Conservation (phyloP, 2,329 filamentous ascomycete species). For the Ophiostoma tasmaniense region DNA sequence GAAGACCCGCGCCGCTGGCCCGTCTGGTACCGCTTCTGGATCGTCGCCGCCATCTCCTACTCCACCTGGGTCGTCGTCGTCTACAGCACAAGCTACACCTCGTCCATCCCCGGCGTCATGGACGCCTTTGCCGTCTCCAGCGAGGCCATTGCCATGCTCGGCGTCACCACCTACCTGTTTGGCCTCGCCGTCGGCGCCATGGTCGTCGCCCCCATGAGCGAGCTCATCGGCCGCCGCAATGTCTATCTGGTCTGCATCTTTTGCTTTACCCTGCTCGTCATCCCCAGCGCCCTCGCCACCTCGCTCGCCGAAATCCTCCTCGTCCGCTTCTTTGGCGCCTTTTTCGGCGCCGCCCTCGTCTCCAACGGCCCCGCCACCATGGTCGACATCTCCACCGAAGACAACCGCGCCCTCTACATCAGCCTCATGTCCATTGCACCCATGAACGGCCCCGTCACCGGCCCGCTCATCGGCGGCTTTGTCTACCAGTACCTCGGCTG, state of each 20-base stretch:
- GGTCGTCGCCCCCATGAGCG: conserved; percentile 62
- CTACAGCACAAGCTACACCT: conserved; percentile 68
- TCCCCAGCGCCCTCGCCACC: conserved; percentile 60
- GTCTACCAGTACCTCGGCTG: conserved; percentile 37
- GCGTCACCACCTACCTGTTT: conserved; percentile 65
- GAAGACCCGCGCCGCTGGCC: conserved; percentile 62
- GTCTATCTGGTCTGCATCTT: conserved; percentile 58
- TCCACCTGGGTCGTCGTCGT: conserved; percentile 45
- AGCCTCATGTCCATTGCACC: conserved; percentile 77
- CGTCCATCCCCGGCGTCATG: conserved; percentile 58
- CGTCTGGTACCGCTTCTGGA: conserved; percentile 35
- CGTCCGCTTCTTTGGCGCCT: conserved; percentile 55
- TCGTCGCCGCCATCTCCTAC: conserved; percentile 35
- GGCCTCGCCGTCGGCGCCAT: conserved; percentile 62
- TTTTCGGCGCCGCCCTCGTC: conserved; percentile 60
- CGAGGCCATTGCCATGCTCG: conserved; percentile 55
- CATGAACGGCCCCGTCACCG: conserved; percentile 61
- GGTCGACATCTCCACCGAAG: conserved; percentile 72
- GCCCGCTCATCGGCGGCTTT: conserved; percentile 58
- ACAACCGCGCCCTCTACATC: conserved; percentile 74
- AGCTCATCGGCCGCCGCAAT: conserved; percentile 55
- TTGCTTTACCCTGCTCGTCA: conserved; percentile 55
- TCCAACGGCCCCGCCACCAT: conserved; percentile 76
- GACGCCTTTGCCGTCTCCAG: conserved; percentile 48
- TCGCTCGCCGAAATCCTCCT: conserved; percentile 57